Base-by-base conservation (phyloP, 2,329 filamentous ascomycete genomes). In the Sclerotiophoma versabilis region DNA sequence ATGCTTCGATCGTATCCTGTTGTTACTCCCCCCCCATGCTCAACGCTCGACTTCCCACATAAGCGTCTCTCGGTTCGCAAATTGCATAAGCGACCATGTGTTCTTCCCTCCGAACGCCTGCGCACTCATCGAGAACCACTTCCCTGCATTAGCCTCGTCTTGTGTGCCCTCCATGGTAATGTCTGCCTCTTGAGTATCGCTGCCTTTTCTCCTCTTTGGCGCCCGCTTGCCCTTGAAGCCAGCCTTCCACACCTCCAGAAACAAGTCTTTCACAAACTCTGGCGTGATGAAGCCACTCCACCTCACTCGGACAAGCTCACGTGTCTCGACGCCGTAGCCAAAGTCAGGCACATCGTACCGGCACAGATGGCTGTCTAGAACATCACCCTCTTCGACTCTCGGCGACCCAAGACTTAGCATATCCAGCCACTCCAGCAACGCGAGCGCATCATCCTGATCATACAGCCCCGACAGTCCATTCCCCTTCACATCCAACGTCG, bases 381-480 rank as follows among this genome's bases (percentile, higher is more conserved):
- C 70, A 71, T 93, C 89, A 9, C 69, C 70, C 3, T 75, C 70
- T 10, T 74, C 65, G 15, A 93, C 70, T 20, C 90, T 81, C n/a
- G 87, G 85, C 50, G 89, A 91, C 9, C 80, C 76, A 0, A 92
- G 79, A 10, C 83, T 81, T 5, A 88, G 70, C n/a, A 96, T 75
- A 2, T 87, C 87, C 0, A 93, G 69, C 87, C 89, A 95, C 75
- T 95, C 91, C 60, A 92, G 86, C 11, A 88, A 69, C 15, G 87
- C 85, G 0, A 82, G 79, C 1, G 84, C 83, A 56, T 91, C 86
- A 53, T 89, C 85, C 29, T 90, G 78, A 7, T 83, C 81, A 34
- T 79, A 76, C 45, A 75, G 72, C 32, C 79, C 78, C 29, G 49
- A 58, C 12, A 55, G 55, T 10, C 50, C 63, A 27, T 34, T 26